Evolutionary conservation across 768 basidiomycete species (phyloP).

Genomic region (Lentinula raphanica): DNA sequence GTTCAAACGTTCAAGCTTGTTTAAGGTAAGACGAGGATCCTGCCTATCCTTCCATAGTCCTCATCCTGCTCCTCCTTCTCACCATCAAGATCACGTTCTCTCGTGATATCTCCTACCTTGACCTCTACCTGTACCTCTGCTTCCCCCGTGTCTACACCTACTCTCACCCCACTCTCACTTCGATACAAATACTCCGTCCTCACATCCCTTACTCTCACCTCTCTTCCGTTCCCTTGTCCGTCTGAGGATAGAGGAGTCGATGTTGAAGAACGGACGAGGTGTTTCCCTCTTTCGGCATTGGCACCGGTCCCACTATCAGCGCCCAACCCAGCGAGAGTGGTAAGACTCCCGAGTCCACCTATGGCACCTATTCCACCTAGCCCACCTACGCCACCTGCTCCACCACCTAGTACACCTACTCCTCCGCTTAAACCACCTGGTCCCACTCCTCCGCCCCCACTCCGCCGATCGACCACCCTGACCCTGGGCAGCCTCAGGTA

Average conservation of each 20-base stretch:
- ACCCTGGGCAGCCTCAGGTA: conserved; percentile 57
- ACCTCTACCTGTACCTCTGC: too few relatives aligned
- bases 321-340: neutral
- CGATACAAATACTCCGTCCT: conserved; percentile 37
- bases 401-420: conserved; percentile 22
- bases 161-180: too few relatives aligned
- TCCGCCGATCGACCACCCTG: conserved; percentile 50
- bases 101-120: too few relatives aligned
- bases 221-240: too few relatives aligned
- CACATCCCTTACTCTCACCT: conserved; percentile 51
- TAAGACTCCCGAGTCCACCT: neutral
- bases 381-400: conserved; percentile 15
- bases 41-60: conserved; percentile 18
- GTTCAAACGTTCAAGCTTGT: too few relatives aligned
- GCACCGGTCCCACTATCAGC: conserved; percentile 2
- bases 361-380: neutral
- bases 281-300: conserved; percentile 31
- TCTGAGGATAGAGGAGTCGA: too few relatives aligned
- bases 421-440: too few relatives aligned
- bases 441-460: too few relatives aligned
- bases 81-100: conserved; percentile 15
- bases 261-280: too few relatives aligned
- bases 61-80: conserved; percentile 8
- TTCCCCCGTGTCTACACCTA: conserved; percentile 1
- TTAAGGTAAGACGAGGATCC: conserved; percentile 31